Evolutionary conservation across 768 basidiomycete genomes (phyloP), one percentile per base, ranked within the genome.

Genomic region (Clitopilus passeckerianus): DNA sequence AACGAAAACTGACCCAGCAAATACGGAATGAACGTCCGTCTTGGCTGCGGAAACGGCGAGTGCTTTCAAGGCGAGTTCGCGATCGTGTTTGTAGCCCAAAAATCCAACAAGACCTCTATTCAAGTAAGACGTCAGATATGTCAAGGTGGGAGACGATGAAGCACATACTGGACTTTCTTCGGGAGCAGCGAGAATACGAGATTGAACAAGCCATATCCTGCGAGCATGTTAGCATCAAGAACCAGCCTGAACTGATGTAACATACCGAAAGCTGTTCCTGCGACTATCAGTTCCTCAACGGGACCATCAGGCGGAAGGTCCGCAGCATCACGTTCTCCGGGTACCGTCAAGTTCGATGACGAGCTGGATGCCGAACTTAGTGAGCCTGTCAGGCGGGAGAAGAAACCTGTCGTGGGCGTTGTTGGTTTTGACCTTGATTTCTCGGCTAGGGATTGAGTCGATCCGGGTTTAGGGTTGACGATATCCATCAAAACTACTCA

Each of bases 101-200:
- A 91, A 82, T 15, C 90, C 89, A 1, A 90, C 89, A 1, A 93
- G 75, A 18, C 79, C 72, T 72, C 90, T 90, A 60, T 15, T n/a
- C 3, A 30, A 60, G 46, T 12, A 43, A 50, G 20, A 59, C 54
- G n/a, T 52, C 20, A 9, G 43, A 37, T 30, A 56, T 10, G 12
- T 27, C 33, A 10, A 22, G 4, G 18, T 56, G 23, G 18, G 24
- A 41, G 46, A 35, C 14, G 33, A 44, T 14, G 9, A 3, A 5
- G 3, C 27, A 68, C 82, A 57, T 62, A 89, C 88, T 87, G 85
- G 57, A 87, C 74, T 65, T 81, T 85, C 61, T 85, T 84, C 16
- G 91, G 91, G 14, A 93, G 72, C 16, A 93, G 70, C 3, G 89
- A 91, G 60, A 93, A 85, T 9, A 91, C 86, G 53, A 93, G 79